A percentile compares a stretch with the other conserved stretches of the same genome.
Conservation (phyloP, 1,284 basidiomycete species). For the Ceratobasidium sp. region DNA sequence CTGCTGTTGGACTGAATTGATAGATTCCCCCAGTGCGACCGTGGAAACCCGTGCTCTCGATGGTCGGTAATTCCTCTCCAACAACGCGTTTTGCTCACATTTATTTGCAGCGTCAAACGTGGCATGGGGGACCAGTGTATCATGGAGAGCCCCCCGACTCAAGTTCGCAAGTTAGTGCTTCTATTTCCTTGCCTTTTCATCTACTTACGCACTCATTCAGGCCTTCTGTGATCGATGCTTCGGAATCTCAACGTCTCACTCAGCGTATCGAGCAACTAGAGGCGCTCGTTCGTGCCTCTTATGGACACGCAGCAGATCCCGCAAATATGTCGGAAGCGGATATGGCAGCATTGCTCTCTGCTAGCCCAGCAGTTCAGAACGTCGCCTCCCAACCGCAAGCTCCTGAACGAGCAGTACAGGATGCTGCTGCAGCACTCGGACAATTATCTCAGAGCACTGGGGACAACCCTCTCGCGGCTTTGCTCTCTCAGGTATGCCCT, state of each 20-base stretch:
- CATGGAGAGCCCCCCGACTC: constrained; percentile 30
- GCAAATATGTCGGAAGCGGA: constrained; percentile 33
- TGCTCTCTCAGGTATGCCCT: constrained; percentile 17
- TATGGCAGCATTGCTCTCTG: constrained; percentile 27
- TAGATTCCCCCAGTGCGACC: constrained; percentile 7
- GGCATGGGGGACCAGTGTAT: constrained; percentile 34
- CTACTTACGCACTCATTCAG: not conserved
- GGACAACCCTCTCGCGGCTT: constrained; percentile 32
- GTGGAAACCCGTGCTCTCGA: constrained; percentile 37
- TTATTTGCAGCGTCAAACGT: constrained; percentile 22
- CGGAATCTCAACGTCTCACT: constrained; percentile 27
- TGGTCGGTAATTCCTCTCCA: constrained; percentile 4
- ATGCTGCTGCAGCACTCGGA: constrained; percentile 30
- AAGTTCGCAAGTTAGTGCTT: constrained; percentile 21
- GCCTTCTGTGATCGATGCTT: constrained; percentile 20
- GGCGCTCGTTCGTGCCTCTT: constrained; percentile 35
- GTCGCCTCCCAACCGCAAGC: not conserved
- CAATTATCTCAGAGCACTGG: constrained; percentile 27
- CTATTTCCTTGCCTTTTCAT: not conserved
- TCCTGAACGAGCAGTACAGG: constrained; percentile 27
- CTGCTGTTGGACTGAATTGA: constrained; percentile 1
- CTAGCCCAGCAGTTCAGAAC: not conserved
- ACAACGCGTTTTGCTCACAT: not conserved
- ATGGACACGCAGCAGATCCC: constrained; percentile 23
- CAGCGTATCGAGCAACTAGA: constrained; percentile 36